phyloP scores from a whole-genome alignment of 805 yeast species.

The Yarrowia porcina region DNA sequence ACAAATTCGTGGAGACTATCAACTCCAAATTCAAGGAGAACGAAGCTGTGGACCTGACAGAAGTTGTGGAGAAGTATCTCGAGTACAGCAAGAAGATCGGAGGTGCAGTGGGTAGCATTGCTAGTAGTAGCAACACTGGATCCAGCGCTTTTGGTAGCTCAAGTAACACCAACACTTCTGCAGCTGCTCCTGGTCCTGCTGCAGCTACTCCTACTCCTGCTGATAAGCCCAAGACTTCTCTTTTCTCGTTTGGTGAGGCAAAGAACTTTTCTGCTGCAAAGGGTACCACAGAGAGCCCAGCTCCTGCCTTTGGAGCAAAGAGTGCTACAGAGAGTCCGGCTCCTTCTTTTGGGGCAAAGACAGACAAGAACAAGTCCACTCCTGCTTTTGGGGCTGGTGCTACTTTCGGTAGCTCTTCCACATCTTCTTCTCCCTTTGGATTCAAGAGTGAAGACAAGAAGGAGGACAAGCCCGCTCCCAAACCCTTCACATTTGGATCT shows the following conservation, averaged over 20 bases:
- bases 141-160: no score
- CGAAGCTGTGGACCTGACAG: slow-evolving; percentile 50
- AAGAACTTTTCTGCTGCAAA: not conserved
- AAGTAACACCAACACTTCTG: not conserved
- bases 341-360: no score
- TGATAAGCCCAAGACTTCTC: slow-evolving; percentile 5
- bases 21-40: slow-evolving; percentile 26
- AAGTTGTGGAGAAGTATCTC: slow-evolving; percentile 56
- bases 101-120: not conserved
- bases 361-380: no score
- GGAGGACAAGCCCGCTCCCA: no score
- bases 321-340: no score
- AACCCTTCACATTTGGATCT: slow-evolving; percentile 27
- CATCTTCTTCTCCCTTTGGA: not conserved
- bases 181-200: not conserved
- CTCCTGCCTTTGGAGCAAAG: no score
- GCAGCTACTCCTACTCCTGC: not conserved
- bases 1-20: slow-evolving; percentile 53
- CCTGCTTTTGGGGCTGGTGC: no score
- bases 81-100: slow-evolving; percentile 48
- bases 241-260: slow-evolving; percentile 14
- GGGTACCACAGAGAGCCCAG: no score
- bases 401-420: no score
- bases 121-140: no score
- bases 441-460: no score